Evolutionary conservation across 2,329 filamentous ascomycete genomes (phyloP).

Genomic region (Aspergillus glaucus): DNA sequence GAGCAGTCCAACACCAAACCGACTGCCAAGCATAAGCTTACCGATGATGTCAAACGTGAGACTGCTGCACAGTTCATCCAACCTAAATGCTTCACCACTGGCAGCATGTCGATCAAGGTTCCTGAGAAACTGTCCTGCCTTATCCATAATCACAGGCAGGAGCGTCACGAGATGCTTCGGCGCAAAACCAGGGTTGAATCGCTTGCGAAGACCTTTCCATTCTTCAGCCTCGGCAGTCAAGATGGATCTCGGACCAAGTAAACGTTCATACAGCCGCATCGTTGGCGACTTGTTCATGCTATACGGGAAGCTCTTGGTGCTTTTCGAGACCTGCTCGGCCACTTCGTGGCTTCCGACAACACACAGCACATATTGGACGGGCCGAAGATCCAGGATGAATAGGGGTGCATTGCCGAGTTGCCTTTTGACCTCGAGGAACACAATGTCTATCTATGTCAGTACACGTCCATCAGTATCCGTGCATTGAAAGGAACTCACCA

Average conservation of each 20-base stretch:
- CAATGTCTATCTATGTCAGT: neutral
- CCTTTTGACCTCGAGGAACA: neutral
- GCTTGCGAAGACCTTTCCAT: slow-evolving; percentile 24
- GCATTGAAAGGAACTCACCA: slow-evolving; percentile 1
- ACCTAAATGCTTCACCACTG: slow-evolving; percentile 14
- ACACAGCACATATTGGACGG: slow-evolving; percentile 3
- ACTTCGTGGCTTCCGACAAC: slow-evolving; percentile 12
- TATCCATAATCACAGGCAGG: slow-evolving; percentile 22
- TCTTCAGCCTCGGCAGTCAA: slow-evolving; percentile 7
- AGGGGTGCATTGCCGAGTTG: slow-evolving; percentile 4
- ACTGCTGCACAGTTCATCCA: slow-evolving; percentile 20
- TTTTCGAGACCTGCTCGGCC: slow-evolving; percentile 11
- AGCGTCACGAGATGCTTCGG: slow-evolving; percentile 21
- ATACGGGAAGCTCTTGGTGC: slow-evolving; percentile 11
- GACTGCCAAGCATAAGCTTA: slow-evolving; percentile 1
- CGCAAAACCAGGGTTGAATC: slow-evolving; percentile 28
- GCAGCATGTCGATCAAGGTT: slow-evolving; percentile 14
- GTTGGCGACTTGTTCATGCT: slow-evolving; percentile 9
- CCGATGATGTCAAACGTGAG: slow-evolving; percentile 32
- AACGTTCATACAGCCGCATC: neutral
- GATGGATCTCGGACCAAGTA: slow-evolving; percentile 8
- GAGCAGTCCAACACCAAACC: neutral
- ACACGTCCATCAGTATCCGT: neutral
- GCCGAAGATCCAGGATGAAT: slow-evolving; percentile 10
- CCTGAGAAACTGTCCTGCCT: slow-evolving; percentile 16